Evolutionary conservation across 23 red algal species (phyloP).

Genomic region (Agarophyton chilense): DNA sequence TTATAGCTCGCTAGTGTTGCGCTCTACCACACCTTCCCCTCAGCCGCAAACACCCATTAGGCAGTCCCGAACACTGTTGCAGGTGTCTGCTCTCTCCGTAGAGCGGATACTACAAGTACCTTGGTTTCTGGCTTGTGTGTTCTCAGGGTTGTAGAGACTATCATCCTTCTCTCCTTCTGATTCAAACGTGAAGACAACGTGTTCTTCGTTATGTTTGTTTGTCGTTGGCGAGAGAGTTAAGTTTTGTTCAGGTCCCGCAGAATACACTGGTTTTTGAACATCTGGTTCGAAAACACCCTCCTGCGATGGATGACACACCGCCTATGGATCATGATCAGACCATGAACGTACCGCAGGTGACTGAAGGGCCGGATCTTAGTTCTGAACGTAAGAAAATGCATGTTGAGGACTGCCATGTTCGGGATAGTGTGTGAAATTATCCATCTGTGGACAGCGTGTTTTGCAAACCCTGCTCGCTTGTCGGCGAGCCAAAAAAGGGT

Average conservation of each 20-base stretch:
- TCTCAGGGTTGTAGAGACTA: not conserved
- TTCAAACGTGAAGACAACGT: not conserved
- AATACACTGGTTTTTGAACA: too few species aligned
- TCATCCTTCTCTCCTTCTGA: not conserved
- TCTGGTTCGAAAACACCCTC: too few species aligned
- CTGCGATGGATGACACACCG: too few species aligned
- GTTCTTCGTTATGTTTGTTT: not conserved
- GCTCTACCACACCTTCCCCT: too few species aligned
- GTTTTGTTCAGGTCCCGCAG: too few species aligned
- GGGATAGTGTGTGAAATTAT: not conserved
- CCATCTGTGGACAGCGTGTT: not conserved
- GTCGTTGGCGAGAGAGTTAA: not conserved
- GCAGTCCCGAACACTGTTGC: too few species aligned
- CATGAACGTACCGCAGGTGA: too few species aligned
- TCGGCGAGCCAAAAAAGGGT: not conserved
- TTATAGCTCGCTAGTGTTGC: too few species aligned
- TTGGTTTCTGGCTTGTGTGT: not conserved
- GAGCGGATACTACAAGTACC: too few species aligned
- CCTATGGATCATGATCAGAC: too few species aligned
- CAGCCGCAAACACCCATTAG: too few species aligned
- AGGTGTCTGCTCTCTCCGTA: too few species aligned
- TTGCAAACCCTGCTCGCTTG: not conserved
- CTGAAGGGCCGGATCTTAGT: not conserved
- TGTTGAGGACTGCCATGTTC: not conserved
- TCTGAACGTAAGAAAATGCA: not conserved